Base-by-base conservation (phyloP, 1,139 yeast genomes). In the Pichia sp. region DNA sequence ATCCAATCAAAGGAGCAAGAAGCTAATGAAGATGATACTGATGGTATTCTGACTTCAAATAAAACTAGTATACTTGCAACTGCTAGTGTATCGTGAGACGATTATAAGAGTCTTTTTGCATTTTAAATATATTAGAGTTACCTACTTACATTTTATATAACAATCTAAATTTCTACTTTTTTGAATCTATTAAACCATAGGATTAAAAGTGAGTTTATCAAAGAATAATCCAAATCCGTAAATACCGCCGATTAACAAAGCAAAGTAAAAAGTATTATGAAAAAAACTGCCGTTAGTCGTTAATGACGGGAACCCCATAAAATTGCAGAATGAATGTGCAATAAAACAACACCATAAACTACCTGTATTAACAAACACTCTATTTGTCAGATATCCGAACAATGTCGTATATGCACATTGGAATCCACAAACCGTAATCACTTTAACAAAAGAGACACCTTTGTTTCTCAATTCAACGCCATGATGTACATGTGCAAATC, bases 401-500 rank as follows among this genome's bases (percentile, higher is more conserved):
- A 86, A 52, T 2, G 86, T 72, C 1, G 99, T 92, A 64, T 87
- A 90, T 0, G 64, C 46, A 44, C 83, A 67, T 61, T 92, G 98
- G 53, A 84, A 74, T 0, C 66, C 37, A 2, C 79, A 71, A 9
- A 70, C 65, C 18, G 75, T 43, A 0, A 75, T 40, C 5, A 80
- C 72, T n/a, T 66, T 60, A 1, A 56, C 42, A 2, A 66, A 5
- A 0, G 70, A 54, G 50, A 50, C 62, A 5, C 62, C 69, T 32
- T 55, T 64, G 49, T 40, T 50, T 7, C 64, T 58, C 47, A 78
- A 59, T 52, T 81, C 86, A 56, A 73, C 74, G 1, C 82, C 95
- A 65, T 92, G 97, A 63, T 92, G 96, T 26, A 86, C 52, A 66
- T 92, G 99, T 0, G 97, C 97, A n/a, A 87, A 61, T 1, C 96